Evolutionary conservation across 352 stramenopile genomes (phyloP).

Genomic region (Pythium plurisporium): DNA sequence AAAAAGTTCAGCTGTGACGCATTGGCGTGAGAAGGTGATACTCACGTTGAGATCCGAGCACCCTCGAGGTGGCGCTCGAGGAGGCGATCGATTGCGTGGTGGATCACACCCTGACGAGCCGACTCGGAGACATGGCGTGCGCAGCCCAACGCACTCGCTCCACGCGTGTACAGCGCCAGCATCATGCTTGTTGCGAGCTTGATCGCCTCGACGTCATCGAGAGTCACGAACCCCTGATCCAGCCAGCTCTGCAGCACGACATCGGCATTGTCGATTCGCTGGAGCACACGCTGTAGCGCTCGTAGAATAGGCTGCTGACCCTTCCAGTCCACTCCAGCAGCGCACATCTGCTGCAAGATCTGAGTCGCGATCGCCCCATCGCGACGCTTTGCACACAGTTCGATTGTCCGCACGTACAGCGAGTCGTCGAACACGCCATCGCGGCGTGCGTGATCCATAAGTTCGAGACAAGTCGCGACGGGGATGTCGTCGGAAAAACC

Average conservation of each 20-base stretch:
- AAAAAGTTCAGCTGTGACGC: too few relatives aligned
- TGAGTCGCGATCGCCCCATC: constrained; percentile 25
- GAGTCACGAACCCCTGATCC: background rate
- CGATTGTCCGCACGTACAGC: constrained; percentile 52
- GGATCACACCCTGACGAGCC: constrained; percentile 58
- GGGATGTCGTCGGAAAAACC: constrained; percentile 33
- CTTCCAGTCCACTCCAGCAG: constrained; percentile 10
- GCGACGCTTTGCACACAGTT: constrained; percentile 47
- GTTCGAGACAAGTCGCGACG: constrained; percentile 28
- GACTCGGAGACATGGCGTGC: constrained; percentile 55
- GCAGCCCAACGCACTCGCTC: constrained; percentile 24
- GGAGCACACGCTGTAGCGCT: constrained; percentile 33
- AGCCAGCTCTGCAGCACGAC: constrained; percentile 34
- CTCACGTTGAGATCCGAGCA: constrained; percentile 48
- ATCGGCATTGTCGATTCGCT: constrained; percentile 30
- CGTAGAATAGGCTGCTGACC: constrained; percentile 27
- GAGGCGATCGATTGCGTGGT: constrained; percentile 63
- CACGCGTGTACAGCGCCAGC: constrained; percentile 10
- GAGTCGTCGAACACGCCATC: constrained; percentile 55
- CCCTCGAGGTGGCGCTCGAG: constrained; percentile 41
- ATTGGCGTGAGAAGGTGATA: background rate
- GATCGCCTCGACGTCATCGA: constrained; percentile 33
- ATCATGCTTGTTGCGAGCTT: constrained; percentile 19
- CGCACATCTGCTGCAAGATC: constrained; percentile 24
- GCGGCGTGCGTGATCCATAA: constrained; percentile 41